These are phyloP conservation scores for Trapa bicornis DNA, from an alignment of 345 rosid species.

Conservation along the genomic window DNA sequence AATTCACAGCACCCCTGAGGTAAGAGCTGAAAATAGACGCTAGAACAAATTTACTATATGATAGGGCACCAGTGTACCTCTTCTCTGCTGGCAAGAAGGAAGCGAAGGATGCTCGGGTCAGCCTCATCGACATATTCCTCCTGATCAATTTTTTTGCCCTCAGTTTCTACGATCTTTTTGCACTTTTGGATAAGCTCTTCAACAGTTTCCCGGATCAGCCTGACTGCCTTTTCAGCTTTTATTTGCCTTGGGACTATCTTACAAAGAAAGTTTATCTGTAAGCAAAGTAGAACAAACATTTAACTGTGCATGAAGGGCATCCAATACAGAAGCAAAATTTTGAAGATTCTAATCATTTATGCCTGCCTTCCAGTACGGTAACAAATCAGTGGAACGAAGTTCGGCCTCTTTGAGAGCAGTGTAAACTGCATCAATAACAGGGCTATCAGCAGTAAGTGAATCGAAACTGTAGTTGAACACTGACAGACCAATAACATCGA, in stretches of 20 bases:
- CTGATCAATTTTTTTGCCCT: conserved; percentile 69
- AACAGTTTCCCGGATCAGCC: conserved; percentile 53
- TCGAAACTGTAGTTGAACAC: conserved; percentile 84
- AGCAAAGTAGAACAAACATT: conserved; percentile 1
- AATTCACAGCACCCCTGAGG: not conserved
- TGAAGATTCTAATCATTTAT: not conserved
- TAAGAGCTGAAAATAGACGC: not conserved
- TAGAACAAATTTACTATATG: not conserved
- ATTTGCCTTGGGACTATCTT: conserved; percentile 85
- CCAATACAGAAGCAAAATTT: conserved; percentile 1
- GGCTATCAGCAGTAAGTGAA: conserved; percentile 63
- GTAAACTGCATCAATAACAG: conserved; percentile 84
- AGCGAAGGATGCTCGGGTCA: conserved; percentile 88
- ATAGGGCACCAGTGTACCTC: conserved; percentile 35
- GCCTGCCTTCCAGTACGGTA: conserved; percentile 93
- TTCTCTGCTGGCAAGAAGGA: conserved; percentile 92
- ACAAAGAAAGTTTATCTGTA: conserved; percentile 53
- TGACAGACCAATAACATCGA: conserved; percentile 79
- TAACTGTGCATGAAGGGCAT: not conserved
- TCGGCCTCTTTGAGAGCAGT: conserved; percentile 92
- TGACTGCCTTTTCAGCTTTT: conserved; percentile 82
- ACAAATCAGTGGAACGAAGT: conserved; percentile 77
- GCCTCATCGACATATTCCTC: conserved; percentile 89
- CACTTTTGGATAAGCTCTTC: conserved; percentile 77
- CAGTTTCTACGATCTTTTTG: conserved; percentile 80